phyloP scores from a whole-genome alignment of 805 yeast species.

The Starmerella stigmatis region DNA sequence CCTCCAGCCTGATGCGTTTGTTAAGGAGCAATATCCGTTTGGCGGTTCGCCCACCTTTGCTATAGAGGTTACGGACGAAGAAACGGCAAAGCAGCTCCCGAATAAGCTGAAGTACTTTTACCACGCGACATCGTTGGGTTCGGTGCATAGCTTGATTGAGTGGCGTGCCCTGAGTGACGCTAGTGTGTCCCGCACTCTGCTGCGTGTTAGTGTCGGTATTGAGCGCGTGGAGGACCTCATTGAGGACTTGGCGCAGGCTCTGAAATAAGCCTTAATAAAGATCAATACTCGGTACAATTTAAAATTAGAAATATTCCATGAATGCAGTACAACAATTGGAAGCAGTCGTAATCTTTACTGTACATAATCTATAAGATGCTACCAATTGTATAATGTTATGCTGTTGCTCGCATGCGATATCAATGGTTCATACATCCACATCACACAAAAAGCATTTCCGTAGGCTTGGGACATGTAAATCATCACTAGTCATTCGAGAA shows the following conservation, averaged over 20 bases:
- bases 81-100: slow-evolving; percentile 63
- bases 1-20: slow-evolving; percentile 55
- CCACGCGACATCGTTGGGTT: slow-evolving; percentile 83
- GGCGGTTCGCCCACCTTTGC: slow-evolving; percentile 91
- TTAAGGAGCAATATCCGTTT: slow-evolving; percentile 65
- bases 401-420: too few species aligned
- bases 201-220: slow-evolving; percentile 77
- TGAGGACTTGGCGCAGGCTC: slow-evolving; percentile 60
- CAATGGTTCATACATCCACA: background rate
- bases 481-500: slow-evolving; percentile 9
- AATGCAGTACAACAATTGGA: too few species aligned
- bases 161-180: slow-evolving; percentile 75
- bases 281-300: background rate
- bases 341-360: too few species aligned
- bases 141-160: slow-evolving; percentile 74
- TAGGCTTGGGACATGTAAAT: background rate
- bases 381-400: too few species aligned
- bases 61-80: slow-evolving; percentile 70
- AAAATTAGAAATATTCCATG: too few species aligned
- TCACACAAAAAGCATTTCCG: background rate
- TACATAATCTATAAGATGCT: too few species aligned
- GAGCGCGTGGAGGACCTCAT: slow-evolving; percentile 73
- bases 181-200: slow-evolving; percentile 72
- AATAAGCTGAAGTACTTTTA: slow-evolving; percentile 67
- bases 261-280: slow-evolving; percentile 30